These are phyloP conservation scores for Penstemon eatonii DNA, from an alignment of 257 asterid species.

Conservation along the genomic window DNA sequence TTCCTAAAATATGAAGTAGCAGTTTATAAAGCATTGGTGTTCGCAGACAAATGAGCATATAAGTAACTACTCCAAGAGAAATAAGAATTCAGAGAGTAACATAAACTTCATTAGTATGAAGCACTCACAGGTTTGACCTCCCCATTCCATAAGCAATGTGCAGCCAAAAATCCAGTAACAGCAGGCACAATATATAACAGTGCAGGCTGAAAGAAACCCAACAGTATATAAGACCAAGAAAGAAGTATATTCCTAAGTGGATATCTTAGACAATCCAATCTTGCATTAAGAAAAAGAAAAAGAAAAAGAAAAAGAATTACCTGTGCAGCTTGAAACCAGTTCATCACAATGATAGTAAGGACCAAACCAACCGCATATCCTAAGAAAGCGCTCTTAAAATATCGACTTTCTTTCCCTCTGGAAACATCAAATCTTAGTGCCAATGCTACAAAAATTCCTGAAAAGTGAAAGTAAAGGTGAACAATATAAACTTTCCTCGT, in stretches of 20 bases:
- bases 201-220: slow-evolving; percentile 69
- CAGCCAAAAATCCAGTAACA: slow-evolving; percentile 88
- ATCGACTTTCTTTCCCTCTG: slow-evolving; percentile 72
- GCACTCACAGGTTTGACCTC: slow-evolving; percentile 82
- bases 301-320: slow-evolving; percentile 34
- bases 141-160: slow-evolving; percentile 84
- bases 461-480: slow-evolving; percentile 19
- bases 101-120: neutral
- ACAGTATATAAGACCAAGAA: slow-evolving; percentile 17
- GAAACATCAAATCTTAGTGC: slow-evolving; percentile 94
- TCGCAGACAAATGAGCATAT: too few species aligned
- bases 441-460: slow-evolving; percentile 97
- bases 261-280: neutral
- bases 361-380: slow-evolving; percentile 77
- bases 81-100: too few species aligned
- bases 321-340: slow-evolving; percentile 99
- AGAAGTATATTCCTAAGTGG: neutral
- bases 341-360: slow-evolving; percentile 82
- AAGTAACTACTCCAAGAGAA: too few species aligned
- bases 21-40: too few species aligned
- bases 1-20: too few species aligned
- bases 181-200: slow-evolving; percentile 92
- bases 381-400: slow-evolving; percentile 86
- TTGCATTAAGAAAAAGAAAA: neutral
- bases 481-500: neutral